Conservation (phyloP, 139 green algal species). For the Eudorina sp. region DNA sequence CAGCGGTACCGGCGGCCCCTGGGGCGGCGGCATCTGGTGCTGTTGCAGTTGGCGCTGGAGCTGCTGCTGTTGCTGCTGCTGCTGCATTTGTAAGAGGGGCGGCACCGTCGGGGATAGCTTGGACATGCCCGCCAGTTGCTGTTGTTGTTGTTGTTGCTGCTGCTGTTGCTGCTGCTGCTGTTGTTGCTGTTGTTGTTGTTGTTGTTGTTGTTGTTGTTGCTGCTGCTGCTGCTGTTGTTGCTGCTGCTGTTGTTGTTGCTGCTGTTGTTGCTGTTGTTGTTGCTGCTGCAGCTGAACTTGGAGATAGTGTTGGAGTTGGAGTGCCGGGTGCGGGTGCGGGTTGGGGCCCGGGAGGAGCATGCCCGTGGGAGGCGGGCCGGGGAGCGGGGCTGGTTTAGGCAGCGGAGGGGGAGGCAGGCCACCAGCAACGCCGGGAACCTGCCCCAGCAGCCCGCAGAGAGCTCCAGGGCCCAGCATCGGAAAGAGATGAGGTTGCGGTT, state of each 20-base stretch:
- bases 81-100: not conserved
- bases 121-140: slow-evolving; percentile 5
- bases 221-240: slow-evolving; percentile 39
- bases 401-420: not conserved
- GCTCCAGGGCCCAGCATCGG: not conserved
- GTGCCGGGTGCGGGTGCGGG: not conserved
- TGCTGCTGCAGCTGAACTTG: slow-evolving; percentile 33
- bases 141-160: slow-evolving; percentile 15
- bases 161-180: slow-evolving; percentile 38
- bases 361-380: not conserved
- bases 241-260: slow-evolving; percentile 45
- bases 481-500: not conserved
- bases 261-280: slow-evolving; percentile 15
- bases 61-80: not conserved
- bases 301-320: slow-evolving; percentile 52
- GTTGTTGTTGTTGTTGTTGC: slow-evolving; percentile 12
- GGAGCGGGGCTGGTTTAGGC: not conserved
- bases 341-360: not conserved
- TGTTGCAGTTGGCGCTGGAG: slow-evolving; percentile 11
- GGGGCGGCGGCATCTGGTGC: not conserved
- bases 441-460: not conserved
- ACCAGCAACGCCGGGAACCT: not conserved
- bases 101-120: not conserved
- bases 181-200: slow-evolving; percentile 43
- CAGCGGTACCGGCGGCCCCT: not conserved